Conservation (phyloP, 176 grass and related monocot species). For the Panicum miliaceum region DNA sequence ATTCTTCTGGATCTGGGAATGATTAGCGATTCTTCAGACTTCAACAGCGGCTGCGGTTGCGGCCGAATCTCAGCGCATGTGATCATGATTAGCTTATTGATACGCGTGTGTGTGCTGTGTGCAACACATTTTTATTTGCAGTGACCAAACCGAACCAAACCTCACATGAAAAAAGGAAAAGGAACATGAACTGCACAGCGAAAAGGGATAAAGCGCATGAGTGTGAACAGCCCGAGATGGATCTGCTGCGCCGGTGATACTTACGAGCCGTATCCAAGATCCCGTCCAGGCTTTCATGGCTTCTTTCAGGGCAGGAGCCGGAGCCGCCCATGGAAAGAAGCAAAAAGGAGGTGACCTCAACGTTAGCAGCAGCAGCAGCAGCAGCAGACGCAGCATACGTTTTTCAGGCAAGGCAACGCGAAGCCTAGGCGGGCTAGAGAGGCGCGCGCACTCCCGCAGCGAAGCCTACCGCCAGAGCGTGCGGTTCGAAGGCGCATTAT, state of each 20-base stretch:
- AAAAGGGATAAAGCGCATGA: not conserved
- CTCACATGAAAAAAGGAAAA: not conserved
- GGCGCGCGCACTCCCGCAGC: conserved; percentile 10
- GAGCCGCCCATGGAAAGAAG: conserved; percentile 37
- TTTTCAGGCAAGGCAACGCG: conserved; percentile 13
- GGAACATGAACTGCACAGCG: conserved; percentile 16
- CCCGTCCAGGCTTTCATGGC: conserved; percentile 17
- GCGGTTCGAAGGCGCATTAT: conserved; percentile 53
- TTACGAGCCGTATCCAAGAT: conserved; percentile 25
- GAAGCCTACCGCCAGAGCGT: conserved; percentile 12
- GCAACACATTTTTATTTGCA: not conserved
- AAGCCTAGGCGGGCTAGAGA: conserved; percentile 10
- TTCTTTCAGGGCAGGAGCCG: not conserved
- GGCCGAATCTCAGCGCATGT: conserved; percentile 48
- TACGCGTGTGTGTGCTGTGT: not conserved
- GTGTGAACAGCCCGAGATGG: conserved; percentile 34
- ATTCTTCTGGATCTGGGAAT: conserved; percentile 62
- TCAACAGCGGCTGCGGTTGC: not conserved
- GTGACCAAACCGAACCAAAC: not conserved
- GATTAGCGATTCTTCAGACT: conserved; percentile 45
- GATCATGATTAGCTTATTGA: conserved; percentile 41
- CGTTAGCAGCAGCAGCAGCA: conserved; percentile 23
- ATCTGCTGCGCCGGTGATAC: not conserved
- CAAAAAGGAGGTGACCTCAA: conserved; percentile 36
- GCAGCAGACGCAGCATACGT: not conserved